Evolutionary conservation across 2,329 filamentous ascomycete species (phyloP).

Genomic region (Talaromyces sp.): DNA sequence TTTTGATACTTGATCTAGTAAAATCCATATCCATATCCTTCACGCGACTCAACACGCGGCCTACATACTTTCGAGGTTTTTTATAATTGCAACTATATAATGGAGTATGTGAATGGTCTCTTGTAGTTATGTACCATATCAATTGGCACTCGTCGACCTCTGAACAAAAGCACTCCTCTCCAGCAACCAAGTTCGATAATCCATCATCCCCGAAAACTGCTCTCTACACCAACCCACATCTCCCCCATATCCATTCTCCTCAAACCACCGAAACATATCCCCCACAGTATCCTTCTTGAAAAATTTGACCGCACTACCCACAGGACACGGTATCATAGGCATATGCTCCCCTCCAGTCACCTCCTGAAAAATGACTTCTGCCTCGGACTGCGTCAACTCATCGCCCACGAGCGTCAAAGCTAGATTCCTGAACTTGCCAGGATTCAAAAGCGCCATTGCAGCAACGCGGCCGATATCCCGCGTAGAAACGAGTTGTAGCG

Average conservation of each 20-base stretch:
- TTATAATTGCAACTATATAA: background rate
- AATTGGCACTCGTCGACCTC: background rate
- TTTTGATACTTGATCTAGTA: background rate
- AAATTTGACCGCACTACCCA: conserved; percentile 6
- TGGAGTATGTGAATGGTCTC: background rate
- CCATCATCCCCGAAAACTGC: conserved; percentile 9
- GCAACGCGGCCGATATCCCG: conserved; percentile 4
- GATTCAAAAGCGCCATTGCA: background rate
- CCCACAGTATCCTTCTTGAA: conserved; percentile 10
- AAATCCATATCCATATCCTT: background rate
- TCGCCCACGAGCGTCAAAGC: background rate
- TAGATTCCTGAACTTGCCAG: background rate
- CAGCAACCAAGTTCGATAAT: conserved; percentile 10
- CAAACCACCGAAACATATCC: conserved; percentile 12
- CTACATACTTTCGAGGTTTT: background rate
- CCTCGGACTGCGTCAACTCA: conserved; percentile 3
- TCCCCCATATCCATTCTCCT: conserved; percentile 6
- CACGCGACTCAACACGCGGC: too few relatives aligned
- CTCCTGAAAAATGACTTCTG: conserved; percentile 3
- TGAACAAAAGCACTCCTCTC: conserved; percentile 5
- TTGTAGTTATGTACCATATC: background rate
- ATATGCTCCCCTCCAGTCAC: background rate
- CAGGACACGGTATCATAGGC: conserved; percentile 7
- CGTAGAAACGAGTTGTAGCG: conserved; percentile 8
- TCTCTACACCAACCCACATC: conserved; percentile 10